Conservation (phyloP, 345 rosid genomes). For the Gossypium mustelinum region DNA sequence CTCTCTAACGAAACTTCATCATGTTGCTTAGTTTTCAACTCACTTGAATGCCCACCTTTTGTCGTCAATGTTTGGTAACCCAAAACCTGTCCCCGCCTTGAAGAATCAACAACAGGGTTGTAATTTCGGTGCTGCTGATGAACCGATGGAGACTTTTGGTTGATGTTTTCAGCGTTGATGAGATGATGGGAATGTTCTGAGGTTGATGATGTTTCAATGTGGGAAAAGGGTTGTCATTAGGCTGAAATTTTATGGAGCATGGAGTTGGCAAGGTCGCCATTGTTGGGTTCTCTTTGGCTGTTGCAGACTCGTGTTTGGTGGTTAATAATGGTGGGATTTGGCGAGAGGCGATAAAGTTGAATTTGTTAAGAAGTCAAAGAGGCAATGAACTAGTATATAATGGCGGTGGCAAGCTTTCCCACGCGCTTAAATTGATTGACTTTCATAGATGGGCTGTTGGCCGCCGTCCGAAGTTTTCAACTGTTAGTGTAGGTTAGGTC, state of each 20-base stretch:
- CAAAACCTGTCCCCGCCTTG: background rate
- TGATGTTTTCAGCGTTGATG: slow-evolving; percentile 2
- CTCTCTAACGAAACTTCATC: background rate
- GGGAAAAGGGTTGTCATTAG: background rate
- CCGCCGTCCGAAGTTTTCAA: slow-evolving; percentile 3
- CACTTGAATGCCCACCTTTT: background rate
- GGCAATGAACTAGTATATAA: background rate
- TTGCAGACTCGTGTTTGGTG: background rate
- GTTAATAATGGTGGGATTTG: too few species aligned
- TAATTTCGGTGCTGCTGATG: background rate
- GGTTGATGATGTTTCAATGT: background rate
- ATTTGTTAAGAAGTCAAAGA: background rate
- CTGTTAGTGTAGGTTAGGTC: too few species aligned
- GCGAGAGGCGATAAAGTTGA: slow-evolving; percentile 4
- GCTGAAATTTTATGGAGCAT: background rate
- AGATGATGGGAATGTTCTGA: background rate
- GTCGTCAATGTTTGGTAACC: background rate
- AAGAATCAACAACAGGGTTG: background rate
- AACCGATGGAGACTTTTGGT: background rate
- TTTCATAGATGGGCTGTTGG: background rate
- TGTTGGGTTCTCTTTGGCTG: background rate
- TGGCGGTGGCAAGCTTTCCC: background rate
- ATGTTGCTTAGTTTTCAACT: background rate
- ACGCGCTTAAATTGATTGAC: background rate
- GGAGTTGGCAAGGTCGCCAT: slow-evolving; percentile 7